These are phyloP conservation scores for Cyclotella atomus DNA, from an alignment of 108 stramenopile species.

Conservation along the genomic window DNA sequence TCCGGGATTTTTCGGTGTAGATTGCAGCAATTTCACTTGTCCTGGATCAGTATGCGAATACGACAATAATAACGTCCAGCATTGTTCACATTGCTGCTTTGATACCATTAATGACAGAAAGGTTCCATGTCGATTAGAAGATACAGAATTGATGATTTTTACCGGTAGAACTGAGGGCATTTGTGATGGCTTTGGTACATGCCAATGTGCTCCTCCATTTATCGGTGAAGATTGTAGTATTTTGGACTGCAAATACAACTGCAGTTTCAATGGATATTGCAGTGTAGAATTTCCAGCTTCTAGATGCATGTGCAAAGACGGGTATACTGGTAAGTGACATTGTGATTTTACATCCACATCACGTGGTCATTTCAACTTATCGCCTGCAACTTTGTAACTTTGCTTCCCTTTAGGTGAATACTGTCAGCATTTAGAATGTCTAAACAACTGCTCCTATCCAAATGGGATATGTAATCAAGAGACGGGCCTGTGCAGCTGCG, in stretches of 20 bases:
- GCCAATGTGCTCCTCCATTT: slow-evolving; percentile 90
- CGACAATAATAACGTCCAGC: slow-evolving; percentile 54
- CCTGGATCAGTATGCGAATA: slow-evolving; percentile 86
- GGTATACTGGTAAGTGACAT: slow-evolving; percentile 63
- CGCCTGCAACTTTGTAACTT: not conserved
- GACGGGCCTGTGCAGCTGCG: slow-evolving; percentile 77
- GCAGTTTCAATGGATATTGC: slow-evolving; percentile 87
- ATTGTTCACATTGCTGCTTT: slow-evolving; percentile 86
- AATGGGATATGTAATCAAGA: slow-evolving; percentile 75
- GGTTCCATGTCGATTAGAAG: slow-evolving; percentile 54
- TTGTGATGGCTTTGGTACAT: slow-evolving; percentile 88
- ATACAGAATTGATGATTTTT: slow-evolving; percentile 29
- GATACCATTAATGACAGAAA: slow-evolving; percentile 62
- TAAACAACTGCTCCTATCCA: slow-evolving; percentile 89
- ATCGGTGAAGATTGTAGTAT: slow-evolving; percentile 81
- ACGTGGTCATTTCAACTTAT: not conserved
- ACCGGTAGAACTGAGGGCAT: slow-evolving; percentile 80
- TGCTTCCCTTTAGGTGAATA: slow-evolving; percentile 28
- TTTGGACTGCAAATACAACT: slow-evolving; percentile 75
- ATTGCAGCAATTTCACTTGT: slow-evolving; percentile 86
- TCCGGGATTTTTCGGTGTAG: slow-evolving; percentile 79
- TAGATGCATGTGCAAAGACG: slow-evolving; percentile 83
- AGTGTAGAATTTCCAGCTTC: slow-evolving; percentile 85
- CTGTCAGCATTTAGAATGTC: slow-evolving; percentile 72
- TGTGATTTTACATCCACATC: not conserved